Base-by-base conservation (phyloP, 495 filamentous ascomycete species). In the Geopyxis carbonaria region DNA sequence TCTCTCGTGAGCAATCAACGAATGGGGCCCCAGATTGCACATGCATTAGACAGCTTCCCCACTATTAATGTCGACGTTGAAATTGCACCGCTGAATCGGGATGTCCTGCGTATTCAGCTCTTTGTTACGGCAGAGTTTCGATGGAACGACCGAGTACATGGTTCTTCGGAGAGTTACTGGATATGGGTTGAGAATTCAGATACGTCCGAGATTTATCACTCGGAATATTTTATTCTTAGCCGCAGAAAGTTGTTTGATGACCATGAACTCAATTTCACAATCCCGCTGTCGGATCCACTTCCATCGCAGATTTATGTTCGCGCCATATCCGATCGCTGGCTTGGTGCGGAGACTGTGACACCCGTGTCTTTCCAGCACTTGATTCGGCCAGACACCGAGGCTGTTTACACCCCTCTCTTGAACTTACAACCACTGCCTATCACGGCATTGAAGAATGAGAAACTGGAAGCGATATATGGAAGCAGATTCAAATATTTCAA, bases 131-230 rank as follows among this genome's bases (percentile, higher is more conserved):
- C 91, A 0, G 85, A 95, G 18, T 99, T 95, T 57, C 68, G 64
- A 9, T 99, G 89, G 89, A 93, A 93, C 45, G 91, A 99, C 45
- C 75, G 75, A n/a, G 69, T 93, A 34, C 82, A 99, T 57, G 91
- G 91, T 2, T 77, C 72, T 3, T 93, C 87, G 2, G 89, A 99
- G 53, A 85, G 83, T 14, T 99, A 89, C 60, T 95, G 86, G 73
- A 76, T 95, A 34, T 95, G 91, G 91, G 87, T 95, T 11, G 89
- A 99, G 59, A 92, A 95, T 53, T 94, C 87, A 0, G 91, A 95
- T 49, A 93, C 86, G 0, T 87, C 81, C 1, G 85, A 95, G 55
- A 94, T 99, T 25, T 99, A 92, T 48, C 89, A 99, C 51, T 83
- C 93, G 42, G 89, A 99, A 57, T 93, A 78, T 57, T 95, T 95